Conservation (phyloP, 768 basidiomycete species). For the Tricholomella constricta region DNA sequence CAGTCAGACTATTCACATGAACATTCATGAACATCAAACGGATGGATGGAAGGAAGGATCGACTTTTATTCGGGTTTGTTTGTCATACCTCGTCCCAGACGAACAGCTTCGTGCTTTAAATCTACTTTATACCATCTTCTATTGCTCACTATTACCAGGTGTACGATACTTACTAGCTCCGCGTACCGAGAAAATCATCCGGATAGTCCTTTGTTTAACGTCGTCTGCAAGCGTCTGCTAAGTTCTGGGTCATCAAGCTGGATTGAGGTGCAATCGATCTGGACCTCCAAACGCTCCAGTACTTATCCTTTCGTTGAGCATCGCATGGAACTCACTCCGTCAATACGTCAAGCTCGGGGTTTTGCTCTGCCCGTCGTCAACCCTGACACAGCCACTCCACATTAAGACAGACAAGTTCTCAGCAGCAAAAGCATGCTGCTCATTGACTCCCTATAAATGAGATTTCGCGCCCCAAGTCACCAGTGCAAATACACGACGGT, state of each 20-base stretch:
- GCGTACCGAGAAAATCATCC: too few species aligned
- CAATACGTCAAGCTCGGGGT: too few species aligned
- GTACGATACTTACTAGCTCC: neutral
- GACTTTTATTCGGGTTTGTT: constrained; percentile 5
- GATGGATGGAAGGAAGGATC: neutral
- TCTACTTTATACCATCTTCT: constrained; percentile 13
- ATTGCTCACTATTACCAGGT: neutral
- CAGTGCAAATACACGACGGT: neutral
- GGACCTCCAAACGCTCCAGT: too few species aligned
- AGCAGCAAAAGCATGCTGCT: neutral
- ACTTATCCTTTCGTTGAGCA: too few species aligned
- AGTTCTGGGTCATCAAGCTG: neutral
- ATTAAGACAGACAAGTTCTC: neutral
- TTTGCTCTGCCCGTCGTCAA: neutral
- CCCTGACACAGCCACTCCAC: constrained; percentile 6
- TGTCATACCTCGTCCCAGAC: constrained; percentile 6
- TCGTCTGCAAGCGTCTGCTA: too few species aligned
- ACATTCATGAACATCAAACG: constrained; percentile 2
- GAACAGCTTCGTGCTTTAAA: constrained; percentile 1
- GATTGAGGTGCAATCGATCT: too few species aligned
- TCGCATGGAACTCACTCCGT: too few species aligned
- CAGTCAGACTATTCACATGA: neutral
- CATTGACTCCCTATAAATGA: neutral
- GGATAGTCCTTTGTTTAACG: too few species aligned
- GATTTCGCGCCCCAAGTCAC: neutral